These are phyloP conservation scores for Leucosporidium creatinivorum DNA, from an alignment of 768 basidiomycete species.

Conservation along the genomic window DNA sequence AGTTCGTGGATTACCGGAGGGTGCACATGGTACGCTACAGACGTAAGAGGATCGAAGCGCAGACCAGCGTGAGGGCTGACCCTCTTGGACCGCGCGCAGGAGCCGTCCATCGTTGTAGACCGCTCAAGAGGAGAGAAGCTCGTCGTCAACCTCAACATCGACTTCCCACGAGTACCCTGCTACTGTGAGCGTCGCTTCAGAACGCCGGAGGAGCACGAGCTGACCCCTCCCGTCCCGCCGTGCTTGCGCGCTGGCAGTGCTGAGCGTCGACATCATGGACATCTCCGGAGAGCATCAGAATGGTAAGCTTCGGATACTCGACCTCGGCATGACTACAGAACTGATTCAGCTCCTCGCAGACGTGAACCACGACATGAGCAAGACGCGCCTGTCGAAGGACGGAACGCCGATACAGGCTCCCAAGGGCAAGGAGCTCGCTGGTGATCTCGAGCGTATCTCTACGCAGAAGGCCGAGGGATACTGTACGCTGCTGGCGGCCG, in stretches of 20 bases:
- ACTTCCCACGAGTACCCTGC: conserved; percentile 94
- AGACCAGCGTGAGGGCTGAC: no score
- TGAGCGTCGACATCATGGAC: conserved; percentile 95
- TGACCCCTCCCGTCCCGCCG: neutral
- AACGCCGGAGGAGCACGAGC: neutral
- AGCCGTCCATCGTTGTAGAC: conserved; percentile 83
- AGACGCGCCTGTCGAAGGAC: conserved; percentile 61
- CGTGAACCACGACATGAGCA: conserved; percentile 77
- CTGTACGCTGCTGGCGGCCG: conserved; percentile 22
- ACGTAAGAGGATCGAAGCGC: no score
- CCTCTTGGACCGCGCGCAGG: conserved; percentile 5
- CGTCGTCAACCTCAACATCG: conserved; percentile 81
- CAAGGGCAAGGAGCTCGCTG: conserved; percentile 56
- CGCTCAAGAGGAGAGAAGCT: conserved; percentile 89
- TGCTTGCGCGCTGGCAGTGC: conserved; percentile 51
- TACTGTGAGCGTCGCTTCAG: conserved; percentile 60
- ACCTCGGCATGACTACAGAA: neutral
- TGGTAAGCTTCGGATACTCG: conserved; percentile 38
- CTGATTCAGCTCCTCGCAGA: conserved; percentile 40
- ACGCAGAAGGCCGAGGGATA: conserved; percentile 49
- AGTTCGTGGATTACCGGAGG: conserved; percentile 89
- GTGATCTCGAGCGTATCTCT: conserved; percentile 74
- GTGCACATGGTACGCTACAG: conserved; percentile 50
- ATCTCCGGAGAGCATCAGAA: conserved; percentile 92
- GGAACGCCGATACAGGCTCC: conserved; percentile 51